These are phyloP conservation scores for Arthrobotrys conoides DNA, from an alignment of 2,329 filamentous ascomycete genomes.

Conservation along the genomic window DNA sequence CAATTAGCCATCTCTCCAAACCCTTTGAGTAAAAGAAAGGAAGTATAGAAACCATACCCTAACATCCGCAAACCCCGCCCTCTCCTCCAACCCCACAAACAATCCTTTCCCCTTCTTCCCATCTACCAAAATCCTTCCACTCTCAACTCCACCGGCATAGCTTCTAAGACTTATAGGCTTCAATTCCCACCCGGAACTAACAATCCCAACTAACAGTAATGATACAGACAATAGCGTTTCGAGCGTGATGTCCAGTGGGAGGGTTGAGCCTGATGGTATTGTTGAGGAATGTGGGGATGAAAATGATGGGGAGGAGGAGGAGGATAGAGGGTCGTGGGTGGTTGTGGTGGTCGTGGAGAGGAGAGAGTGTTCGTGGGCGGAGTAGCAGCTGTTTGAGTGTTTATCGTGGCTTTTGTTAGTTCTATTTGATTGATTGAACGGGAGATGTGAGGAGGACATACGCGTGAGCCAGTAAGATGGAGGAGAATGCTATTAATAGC, in stretches of 20 bases:
- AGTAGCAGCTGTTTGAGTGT: slow-evolving; percentile 82
- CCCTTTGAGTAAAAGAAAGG: slow-evolving; percentile 64
- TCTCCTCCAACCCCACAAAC: slow-evolving; percentile 82
- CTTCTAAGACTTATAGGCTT: slow-evolving; percentile 87
- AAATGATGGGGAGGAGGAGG: too few species aligned
- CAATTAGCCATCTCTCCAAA: slow-evolving; percentile 22
- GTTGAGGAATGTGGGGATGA: slow-evolving; percentile 66
- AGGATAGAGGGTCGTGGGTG: too few species aligned
- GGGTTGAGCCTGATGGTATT: slow-evolving; percentile 68
- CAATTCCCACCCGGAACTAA: slow-evolving; percentile 77
- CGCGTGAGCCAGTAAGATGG: slow-evolving; percentile 87
- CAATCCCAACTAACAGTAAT: slow-evolving; percentile 85
- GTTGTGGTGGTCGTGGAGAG: slow-evolving; percentile 70
- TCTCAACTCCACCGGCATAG: slow-evolving; percentile 87
- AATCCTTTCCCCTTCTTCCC: slow-evolving; percentile 78
- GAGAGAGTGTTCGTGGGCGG: slow-evolving; percentile 84
- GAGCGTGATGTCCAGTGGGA: slow-evolving; percentile 88
- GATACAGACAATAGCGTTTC: slow-evolving; percentile 87
- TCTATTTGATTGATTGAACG: slow-evolving; percentile 60
- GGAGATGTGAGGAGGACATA: slow-evolving; percentile 68
- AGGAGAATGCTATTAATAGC: slow-evolving; percentile 78
- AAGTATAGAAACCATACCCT: slow-evolving; percentile 71
- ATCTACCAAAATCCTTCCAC: slow-evolving; percentile 76
- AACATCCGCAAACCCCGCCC: slow-evolving; percentile 89
- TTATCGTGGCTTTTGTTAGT: slow-evolving; percentile 45